Evolutionary conservation across 495 filamentous ascomycete species (phyloP).

Genomic region (Articulospora tetracladia): DNA sequence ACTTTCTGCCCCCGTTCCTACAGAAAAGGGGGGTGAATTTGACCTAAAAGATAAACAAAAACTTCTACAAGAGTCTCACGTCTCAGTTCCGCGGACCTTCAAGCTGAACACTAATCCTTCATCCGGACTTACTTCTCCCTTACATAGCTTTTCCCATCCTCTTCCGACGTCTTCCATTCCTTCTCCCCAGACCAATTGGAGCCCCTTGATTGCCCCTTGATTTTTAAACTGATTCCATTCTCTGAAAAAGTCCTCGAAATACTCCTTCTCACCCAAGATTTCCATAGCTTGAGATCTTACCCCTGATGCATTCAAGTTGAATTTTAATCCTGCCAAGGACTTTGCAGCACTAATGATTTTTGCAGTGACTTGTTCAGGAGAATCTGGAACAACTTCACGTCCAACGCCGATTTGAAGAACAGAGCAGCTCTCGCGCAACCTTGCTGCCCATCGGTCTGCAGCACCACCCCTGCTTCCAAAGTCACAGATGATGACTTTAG

Average conservation of each 20-base stretch:
- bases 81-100: neutral
- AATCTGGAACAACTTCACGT: slow-evolving; percentile 25
- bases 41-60: neutral
- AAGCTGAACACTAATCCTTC: slow-evolving; percentile 39
- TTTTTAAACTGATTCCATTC: slow-evolving; percentile 35
- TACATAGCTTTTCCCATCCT: slow-evolving; percentile 41
- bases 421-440: slow-evolving; percentile 25
- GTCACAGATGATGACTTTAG: slow-evolving; percentile 46
- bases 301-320: slow-evolving; percentile 40
- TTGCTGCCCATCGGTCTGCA: slow-evolving; percentile 30
- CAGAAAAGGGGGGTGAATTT: neutral
- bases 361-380: slow-evolving; percentile 9
- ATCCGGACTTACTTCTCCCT: slow-evolving; percentile 35
- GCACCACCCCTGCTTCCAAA: slow-evolving; percentile 45
- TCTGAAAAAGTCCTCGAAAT: slow-evolving; percentile 24
- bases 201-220: slow-evolving; percentile 27
- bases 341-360: slow-evolving; percentile 5
- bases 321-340: slow-evolving; percentile 19
- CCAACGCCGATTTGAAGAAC: slow-evolving; percentile 37
- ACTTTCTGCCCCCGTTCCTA: too few species aligned
- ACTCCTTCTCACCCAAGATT: slow-evolving; percentile 27
- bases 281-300: slow-evolving; percentile 35
- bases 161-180: slow-evolving; percentile 37
- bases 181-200: slow-evolving; percentile 39
- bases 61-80: neutral